Evolutionary conservation across 2,329 filamentous ascomycete genomes (phyloP).

Genomic region (Colletotrichum tropicicola): DNA sequence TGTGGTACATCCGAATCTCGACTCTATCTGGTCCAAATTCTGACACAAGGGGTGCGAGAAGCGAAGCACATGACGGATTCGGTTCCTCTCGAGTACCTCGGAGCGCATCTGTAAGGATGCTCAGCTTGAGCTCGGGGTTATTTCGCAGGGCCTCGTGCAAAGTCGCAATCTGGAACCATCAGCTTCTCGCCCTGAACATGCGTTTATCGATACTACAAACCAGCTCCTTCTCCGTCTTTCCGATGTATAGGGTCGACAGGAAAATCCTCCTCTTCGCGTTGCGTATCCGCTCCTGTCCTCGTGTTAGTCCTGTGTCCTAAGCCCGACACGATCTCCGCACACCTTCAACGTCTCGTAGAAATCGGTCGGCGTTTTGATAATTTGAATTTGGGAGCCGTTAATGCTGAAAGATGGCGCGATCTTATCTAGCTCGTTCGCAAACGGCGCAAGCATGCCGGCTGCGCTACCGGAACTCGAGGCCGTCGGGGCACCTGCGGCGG

Average conservation of each 20-base stretch:
- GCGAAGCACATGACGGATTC: constrained; percentile 84
- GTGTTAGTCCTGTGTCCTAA: constrained; percentile 1
- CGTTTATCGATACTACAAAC: constrained; percentile 46
- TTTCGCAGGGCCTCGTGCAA: constrained; percentile 77
- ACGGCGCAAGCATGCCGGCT: constrained; percentile 57
- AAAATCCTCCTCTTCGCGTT: constrained; percentile 84
- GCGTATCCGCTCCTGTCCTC: constrained; percentile 76
- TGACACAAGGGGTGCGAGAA: constrained; percentile 82
- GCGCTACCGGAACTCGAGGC: constrained; percentile 37
- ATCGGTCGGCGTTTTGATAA: constrained; percentile 82
- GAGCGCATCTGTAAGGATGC: constrained; percentile 90
- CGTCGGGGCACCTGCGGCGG: constrained; percentile 24
- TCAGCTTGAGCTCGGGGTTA: constrained; percentile 82
- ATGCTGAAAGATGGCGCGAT: constrained; percentile 93
- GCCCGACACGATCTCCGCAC: constrained; percentile 14
- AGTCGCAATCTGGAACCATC: constrained; percentile 69
- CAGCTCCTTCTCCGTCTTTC: constrained; percentile 90
- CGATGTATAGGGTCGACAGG: constrained; percentile 96
- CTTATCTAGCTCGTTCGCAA: constrained; percentile 80
- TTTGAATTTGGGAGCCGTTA: constrained; percentile 79
- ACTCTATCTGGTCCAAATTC: constrained; percentile 88
- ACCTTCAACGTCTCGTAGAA: constrained; percentile 95
- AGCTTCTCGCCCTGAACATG: background rate
- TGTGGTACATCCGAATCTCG: constrained; percentile 97
- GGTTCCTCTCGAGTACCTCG: constrained; percentile 93